Evolutionary conservation across 768 basidiomycete genomes (phyloP).

Genomic region (Suillus occidentalis): DNA sequence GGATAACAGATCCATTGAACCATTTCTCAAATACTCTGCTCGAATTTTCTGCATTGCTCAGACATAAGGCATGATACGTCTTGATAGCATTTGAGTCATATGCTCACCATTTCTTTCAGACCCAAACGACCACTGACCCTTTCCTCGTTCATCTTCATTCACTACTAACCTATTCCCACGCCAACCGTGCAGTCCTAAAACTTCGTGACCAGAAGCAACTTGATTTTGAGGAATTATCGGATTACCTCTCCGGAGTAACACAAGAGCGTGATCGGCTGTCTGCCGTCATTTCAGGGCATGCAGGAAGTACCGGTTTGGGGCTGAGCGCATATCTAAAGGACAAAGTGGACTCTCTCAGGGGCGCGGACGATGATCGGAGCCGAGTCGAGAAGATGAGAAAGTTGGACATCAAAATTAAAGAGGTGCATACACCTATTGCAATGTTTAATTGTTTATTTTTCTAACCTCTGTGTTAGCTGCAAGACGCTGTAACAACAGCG

Average conservation of each 20-base stretch:
- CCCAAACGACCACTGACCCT: slow-evolving; percentile 88
- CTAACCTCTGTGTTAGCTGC: slow-evolving; percentile 54
- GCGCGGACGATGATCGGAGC: slow-evolving; percentile 90
- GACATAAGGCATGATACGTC: slow-evolving; percentile 64
- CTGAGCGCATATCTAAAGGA: slow-evolving; percentile 90
- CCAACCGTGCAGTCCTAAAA: slow-evolving; percentile 92
- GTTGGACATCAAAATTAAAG: slow-evolving; percentile 92
- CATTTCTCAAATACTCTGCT: slow-evolving; percentile 95
- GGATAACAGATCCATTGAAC: slow-evolving; percentile 96
- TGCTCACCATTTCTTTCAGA: slow-evolving; percentile 43
- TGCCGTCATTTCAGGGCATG: slow-evolving; percentile 86
- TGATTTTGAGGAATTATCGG: slow-evolving; percentile 96
- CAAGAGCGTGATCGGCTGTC: slow-evolving; percentile 90
- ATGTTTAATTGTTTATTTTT: neutral
- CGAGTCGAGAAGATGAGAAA: slow-evolving; percentile 93
- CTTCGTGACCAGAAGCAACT: slow-evolving; percentile 98
- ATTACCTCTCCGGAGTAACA: slow-evolving; percentile 91
- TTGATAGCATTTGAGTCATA: neutral
- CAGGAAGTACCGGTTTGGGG: slow-evolving; percentile 80
- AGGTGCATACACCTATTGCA: slow-evolving; percentile 49
- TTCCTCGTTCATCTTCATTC: slow-evolving; percentile 90
- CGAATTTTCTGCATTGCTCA: slow-evolving; percentile 88
- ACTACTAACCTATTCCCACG: slow-evolving; percentile 88
- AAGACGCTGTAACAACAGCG: slow-evolving; percentile 94
- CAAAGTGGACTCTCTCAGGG: slow-evolving; percentile 86